Percentiles rank a stretch among this genome's conserved stretches.
Evolutionary conservation across 257 asterid genomes (phyloP).

Genomic region (Ehretia macrophylla): DNA sequence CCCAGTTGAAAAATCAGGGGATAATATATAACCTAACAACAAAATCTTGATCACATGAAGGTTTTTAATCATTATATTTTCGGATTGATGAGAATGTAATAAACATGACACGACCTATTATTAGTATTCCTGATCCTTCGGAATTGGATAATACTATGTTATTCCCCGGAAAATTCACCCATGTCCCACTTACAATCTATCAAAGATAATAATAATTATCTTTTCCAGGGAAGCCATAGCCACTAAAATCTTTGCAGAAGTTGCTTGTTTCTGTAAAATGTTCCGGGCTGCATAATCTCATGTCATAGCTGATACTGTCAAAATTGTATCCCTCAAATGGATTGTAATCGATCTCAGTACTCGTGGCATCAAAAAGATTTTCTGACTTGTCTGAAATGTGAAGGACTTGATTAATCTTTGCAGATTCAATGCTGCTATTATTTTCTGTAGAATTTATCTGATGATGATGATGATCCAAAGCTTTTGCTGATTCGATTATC

Average conservation of each 20-base stretch:
- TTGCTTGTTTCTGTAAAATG: constrained; percentile 1
- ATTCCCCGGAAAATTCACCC: no score
- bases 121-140: no score
- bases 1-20: no score
- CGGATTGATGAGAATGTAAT: no score
- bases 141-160: no score
- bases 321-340: constrained; percentile 13
- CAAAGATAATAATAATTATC: no score
- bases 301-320: constrained; percentile 11
- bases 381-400: constrained; percentile 1
- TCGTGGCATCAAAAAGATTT: background rate
- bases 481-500: background rate
- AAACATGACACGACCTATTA: no score
- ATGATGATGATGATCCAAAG: constrained; percentile 3
- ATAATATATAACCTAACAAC: no score
- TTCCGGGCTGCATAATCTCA: constrained; percentile 4
- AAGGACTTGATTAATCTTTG: background rate
- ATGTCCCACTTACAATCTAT: no score
- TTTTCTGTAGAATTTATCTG: background rate
- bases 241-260: background rate
- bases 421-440: constrained; percentile 11
- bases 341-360: constrained; percentile 1
- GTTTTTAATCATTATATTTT: no score
- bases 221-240: no score
- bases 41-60: no score